Conservation (phyloP, 75 land plant species). For the Pinus taeda region DNA sequence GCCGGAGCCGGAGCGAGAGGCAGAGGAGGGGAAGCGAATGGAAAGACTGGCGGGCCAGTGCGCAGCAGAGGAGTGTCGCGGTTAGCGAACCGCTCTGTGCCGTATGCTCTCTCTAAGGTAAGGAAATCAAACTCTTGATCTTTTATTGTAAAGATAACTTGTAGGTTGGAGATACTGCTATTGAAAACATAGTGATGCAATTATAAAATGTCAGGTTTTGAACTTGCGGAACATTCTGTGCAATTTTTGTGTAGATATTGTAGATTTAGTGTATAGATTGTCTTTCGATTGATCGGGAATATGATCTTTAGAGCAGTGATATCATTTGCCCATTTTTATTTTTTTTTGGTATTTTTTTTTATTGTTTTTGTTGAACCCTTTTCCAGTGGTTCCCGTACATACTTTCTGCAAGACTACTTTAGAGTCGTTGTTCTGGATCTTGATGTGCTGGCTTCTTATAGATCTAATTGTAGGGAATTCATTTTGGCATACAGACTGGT, state of each 20-base stretch:
- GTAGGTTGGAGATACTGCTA: neutral
- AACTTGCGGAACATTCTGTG: neutral
- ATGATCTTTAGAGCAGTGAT: too few species aligned
- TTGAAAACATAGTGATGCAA: too few species aligned
- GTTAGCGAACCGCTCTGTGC: slow-evolving; percentile 38
- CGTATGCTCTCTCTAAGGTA: slow-evolving; percentile 66
- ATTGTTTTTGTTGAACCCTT: too few species aligned
- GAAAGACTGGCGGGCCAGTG: slow-evolving; percentile 39
- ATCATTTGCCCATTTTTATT: too few species aligned
- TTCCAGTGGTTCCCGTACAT: too few species aligned
- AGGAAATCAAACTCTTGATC: slow-evolving; percentile 2
- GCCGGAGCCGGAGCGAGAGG: slow-evolving; percentile 14
- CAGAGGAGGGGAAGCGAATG: slow-evolving; percentile 31
- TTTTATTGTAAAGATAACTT: neutral
- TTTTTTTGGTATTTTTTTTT: too few species aligned
- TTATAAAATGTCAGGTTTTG: too few species aligned
- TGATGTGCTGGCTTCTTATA: neutral
- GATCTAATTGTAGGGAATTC: neutral
- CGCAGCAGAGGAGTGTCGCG: slow-evolving; percentile 52
- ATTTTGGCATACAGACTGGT: too few species aligned
- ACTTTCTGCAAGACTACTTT: too few species aligned
- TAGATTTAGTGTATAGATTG: too few species aligned
- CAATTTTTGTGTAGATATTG: neutral
- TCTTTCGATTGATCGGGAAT: too few species aligned
- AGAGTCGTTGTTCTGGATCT: neutral